phyloP scores from a whole-genome alignment of 352 stramenopile species.

The Phytophthora sp. region DNA sequence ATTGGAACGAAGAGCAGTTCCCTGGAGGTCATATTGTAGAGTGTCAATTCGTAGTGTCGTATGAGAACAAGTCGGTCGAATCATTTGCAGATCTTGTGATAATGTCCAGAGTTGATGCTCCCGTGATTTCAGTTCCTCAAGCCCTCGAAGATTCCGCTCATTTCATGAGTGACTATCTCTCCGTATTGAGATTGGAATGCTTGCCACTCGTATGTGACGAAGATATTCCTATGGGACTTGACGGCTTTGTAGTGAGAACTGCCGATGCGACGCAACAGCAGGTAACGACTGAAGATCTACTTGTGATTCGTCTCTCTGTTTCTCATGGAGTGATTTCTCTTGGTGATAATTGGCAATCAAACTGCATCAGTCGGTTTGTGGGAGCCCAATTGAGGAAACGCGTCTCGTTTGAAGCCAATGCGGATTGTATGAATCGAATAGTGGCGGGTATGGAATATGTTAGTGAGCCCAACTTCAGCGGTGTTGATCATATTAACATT shows the following conservation, averaged over 20 bases:
- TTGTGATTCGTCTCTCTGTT: conserved; percentile 42
- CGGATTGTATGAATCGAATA: conserved; percentile 49
- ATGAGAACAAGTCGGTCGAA: conserved; percentile 21
- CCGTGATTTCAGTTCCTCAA: conserved; percentile 51
- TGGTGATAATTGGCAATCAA: conserved; percentile 18
- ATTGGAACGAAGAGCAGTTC: conserved; percentile 56
- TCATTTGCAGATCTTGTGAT: conserved; percentile 51
- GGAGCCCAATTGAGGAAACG: background rate
- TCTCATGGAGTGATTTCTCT: conserved; percentile 39
- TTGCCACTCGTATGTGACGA: conserved; percentile 49
- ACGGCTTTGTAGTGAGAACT: conserved; percentile 45
- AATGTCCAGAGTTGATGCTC: conserved; percentile 35
- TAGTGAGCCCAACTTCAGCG: conserved; percentile 52
- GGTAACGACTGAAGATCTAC: conserved; percentile 11
- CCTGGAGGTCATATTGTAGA: conserved; percentile 37
- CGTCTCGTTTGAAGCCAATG: conserved; percentile 36
- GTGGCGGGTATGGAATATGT: conserved; percentile 46
- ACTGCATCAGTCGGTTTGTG: conserved; percentile 37
- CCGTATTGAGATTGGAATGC: conserved; percentile 45
- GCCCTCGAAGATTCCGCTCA: conserved; percentile 28
- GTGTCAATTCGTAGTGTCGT: conserved; percentile 53
- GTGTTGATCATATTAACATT: conserved; percentile 49
- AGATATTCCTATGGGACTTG: conserved; percentile 42
- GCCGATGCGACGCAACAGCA: conserved; percentile 30
- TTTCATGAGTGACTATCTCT: conserved; percentile 55